Evolutionary conservation across 1,139 yeast genomes (phyloP).

Genomic region (Kazachstania sp.): DNA sequence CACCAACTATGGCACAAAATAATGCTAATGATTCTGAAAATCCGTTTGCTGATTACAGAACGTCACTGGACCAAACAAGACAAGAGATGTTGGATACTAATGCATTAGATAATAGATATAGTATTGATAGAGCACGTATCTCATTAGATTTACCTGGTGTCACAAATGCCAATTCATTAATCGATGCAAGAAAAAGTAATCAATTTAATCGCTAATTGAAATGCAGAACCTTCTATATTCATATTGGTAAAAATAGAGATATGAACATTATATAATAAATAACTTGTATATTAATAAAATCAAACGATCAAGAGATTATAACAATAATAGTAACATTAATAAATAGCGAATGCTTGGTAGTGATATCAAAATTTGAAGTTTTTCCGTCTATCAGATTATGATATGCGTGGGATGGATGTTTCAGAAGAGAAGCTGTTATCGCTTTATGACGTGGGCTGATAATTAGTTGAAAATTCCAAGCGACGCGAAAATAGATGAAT

Average conservation of each 20-base stretch:
- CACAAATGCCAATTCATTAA: slow-evolving; percentile 31
- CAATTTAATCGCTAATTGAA: neutral
- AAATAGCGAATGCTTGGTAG: too few relatives aligned
- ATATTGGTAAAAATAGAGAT: neutral
- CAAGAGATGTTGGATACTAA: slow-evolving; percentile 30
- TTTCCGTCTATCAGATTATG: too few relatives aligned
- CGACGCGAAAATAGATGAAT: too few relatives aligned
- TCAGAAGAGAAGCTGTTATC: too few relatives aligned
- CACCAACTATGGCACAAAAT: slow-evolving; percentile 13
- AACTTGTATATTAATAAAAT: too few relatives aligned
- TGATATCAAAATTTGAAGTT: too few relatives aligned
- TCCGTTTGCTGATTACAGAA: slow-evolving; percentile 13
- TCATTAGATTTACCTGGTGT: slow-evolving; percentile 36
- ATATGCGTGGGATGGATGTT: too few relatives aligned
- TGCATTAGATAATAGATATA: slow-evolving; percentile 32
- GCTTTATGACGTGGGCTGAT: too few relatives aligned
- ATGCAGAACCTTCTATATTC: too few relatives aligned
- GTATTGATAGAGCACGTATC: slow-evolving; percentile 34
- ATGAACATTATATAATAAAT: neutral
- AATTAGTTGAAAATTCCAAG: too few relatives aligned
- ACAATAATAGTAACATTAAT: too few relatives aligned
- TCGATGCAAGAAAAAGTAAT: slow-evolving; percentile 22
- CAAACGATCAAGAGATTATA: too few relatives aligned
- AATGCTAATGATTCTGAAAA: neutral
- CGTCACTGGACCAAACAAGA: slow-evolving; percentile 34